Percentiles rank a stretch among this genome's conserved stretches.
Evolutionary conservation across 2,329 filamentous ascomycete genomes (phyloP).

Genomic region (Myotisia sp.): DNA sequence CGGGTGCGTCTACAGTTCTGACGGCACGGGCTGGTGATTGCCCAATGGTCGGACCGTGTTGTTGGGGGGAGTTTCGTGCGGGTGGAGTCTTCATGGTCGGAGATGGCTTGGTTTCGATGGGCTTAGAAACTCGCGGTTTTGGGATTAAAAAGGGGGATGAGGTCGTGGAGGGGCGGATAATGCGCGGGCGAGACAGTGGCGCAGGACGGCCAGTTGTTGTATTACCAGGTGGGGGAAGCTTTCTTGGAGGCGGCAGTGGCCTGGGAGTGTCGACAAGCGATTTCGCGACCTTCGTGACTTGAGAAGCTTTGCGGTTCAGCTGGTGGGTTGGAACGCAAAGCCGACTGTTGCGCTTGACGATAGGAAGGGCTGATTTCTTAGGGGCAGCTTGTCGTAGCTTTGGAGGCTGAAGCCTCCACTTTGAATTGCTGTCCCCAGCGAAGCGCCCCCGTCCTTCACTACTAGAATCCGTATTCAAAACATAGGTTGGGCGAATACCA

Average conservation of each 20-base stretch:
- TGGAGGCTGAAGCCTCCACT: slow-evolving; percentile 17
- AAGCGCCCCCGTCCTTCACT: slow-evolving; percentile 4
- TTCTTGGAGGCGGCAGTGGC: slow-evolving; percentile 6
- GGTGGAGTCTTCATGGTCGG: no score
- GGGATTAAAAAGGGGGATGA: background rate
- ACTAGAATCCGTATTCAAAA: slow-evolving; percentile 5
- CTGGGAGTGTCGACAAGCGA: slow-evolving; percentile 31
- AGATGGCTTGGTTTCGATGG: background rate
- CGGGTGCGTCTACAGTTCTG: no score
- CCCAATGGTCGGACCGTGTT: no score
- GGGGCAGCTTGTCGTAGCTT: slow-evolving; percentile 13
- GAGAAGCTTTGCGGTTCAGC: slow-evolving; percentile 25
- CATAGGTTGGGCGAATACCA: slow-evolving; percentile 17
- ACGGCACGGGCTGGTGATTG: no score
- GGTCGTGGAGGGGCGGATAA: background rate
- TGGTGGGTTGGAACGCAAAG: slow-evolving; percentile 29
- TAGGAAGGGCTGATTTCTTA: slow-evolving; percentile 24
- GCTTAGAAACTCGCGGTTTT: background rate
- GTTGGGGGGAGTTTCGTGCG: no score
- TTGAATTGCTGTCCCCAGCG: slow-evolving; percentile 9
- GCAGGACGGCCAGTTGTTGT: background rate
- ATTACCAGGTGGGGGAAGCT: background rate
- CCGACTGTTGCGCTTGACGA: slow-evolving; percentile 23
- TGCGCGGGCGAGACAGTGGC: no score
- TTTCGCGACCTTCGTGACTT: slow-evolving; percentile 26